These are phyloP conservation scores for Lachnellula hyalina DNA, from an alignment of 2,329 filamentous ascomycete species.

Conservation along the genomic window DNA sequence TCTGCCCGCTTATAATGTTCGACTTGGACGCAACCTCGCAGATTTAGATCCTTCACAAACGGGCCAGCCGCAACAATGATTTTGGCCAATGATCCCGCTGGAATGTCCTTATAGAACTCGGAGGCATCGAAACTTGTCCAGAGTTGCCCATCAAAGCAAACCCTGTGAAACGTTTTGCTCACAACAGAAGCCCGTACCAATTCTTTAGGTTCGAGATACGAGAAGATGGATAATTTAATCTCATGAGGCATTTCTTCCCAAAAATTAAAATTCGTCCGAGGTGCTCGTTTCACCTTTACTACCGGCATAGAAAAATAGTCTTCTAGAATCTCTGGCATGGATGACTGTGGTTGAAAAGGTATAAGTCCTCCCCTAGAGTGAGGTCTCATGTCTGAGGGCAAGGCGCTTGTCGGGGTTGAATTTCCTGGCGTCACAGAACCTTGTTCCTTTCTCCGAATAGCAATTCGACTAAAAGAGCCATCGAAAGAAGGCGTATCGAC, in stretches of 20 bases:
- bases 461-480: conserved; percentile 16
- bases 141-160: conserved; percentile 91
- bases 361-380: conserved; percentile 14
- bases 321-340: conserved; percentile 26
- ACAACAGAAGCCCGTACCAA: conserved; percentile 73
- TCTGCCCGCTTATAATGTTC: conserved; percentile 73
- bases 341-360: conserved; percentile 16
- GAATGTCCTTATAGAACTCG: conserved; percentile 82
- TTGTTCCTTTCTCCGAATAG: conserved; percentile 19
- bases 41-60: conserved; percentile 85
- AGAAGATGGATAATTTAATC: conserved; percentile 71
- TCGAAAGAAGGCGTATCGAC: conserved; percentile 24
- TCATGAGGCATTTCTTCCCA: conserved; percentile 81
- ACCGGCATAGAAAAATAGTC: conserved; percentile 29
- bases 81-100: conserved; percentile 74
- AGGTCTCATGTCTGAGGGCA: conserved; percentile 19
- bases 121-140: conserved; percentile 83
- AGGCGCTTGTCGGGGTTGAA: conserved; percentile 21
- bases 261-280: conserved; percentile 52
- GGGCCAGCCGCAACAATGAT: conserved; percentile 82
- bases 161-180: conserved; percentile 70
- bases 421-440: conserved; percentile 12
- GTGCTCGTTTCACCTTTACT: conserved; percentile 9
- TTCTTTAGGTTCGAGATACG: conserved; percentile 72
- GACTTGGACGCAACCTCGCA: conserved; percentile 86